phyloP scores from a whole-genome alignment of 768 basidiomycete species.

The Termitomyces sp. region DNA sequence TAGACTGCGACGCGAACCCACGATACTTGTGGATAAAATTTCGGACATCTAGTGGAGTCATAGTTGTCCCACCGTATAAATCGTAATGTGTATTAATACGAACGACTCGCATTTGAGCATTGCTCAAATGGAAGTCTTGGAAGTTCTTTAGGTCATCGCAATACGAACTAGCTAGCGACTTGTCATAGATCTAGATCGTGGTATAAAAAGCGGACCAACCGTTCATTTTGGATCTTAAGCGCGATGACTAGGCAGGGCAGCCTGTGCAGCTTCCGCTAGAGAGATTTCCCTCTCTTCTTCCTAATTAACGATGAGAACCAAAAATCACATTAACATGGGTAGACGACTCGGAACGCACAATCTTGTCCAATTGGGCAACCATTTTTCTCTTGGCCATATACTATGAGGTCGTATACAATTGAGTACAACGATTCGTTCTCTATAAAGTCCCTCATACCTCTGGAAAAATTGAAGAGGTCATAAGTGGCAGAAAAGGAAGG shows the following conservation, averaged over 20 bases:
- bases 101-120: background rate
- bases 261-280: slow-evolving; percentile 37
- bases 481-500: too few species aligned
- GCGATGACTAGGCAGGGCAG: slow-evolving; percentile 17
- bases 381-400: slow-evolving; percentile 28
- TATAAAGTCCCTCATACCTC: background rate
- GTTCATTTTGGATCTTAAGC: background rate
- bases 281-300: slow-evolving; percentile 34
- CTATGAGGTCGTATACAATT: slow-evolving; percentile 12
- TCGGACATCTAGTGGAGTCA: too few species aligned
- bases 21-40: background rate
- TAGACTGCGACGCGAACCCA: background rate
- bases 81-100: background rate
- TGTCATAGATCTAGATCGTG: background rate
- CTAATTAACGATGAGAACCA: slow-evolving; percentile 15
- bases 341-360: slow-evolving; percentile 17
- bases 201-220: background rate
- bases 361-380: slow-evolving; percentile 21
- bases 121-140: background rate
- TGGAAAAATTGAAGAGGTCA: background rate
- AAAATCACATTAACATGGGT: background rate
- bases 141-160: background rate
- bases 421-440: background rate
- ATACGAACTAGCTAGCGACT: background rate
- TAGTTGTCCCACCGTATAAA: background rate